Conservation (phyloP, 768 basidiomycete genomes). For the Clitopilus passeckerianus region DNA sequence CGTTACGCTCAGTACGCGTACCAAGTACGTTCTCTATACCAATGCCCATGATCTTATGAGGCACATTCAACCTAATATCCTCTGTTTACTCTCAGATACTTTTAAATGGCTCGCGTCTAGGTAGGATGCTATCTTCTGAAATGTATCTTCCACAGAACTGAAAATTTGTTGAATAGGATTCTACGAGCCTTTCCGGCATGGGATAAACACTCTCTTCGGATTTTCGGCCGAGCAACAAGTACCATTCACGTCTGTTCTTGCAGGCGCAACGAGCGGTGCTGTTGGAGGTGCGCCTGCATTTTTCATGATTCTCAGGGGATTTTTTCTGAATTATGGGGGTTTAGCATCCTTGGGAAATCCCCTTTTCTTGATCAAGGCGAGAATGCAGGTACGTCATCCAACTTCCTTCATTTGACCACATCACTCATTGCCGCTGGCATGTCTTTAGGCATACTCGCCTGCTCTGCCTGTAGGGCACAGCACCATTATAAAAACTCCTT, state of each 20-base stretch:
- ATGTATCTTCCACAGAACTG: background rate
- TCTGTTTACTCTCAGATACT: constrained; percentile 55
- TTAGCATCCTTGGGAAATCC: constrained; percentile 81
- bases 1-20: constrained; percentile 66
- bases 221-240: constrained; percentile 58
- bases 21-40: constrained; percentile 52
- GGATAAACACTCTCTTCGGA: constrained; percentile 67
- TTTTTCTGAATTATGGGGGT: constrained; percentile 2
- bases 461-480: constrained; percentile 92
- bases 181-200: constrained; percentile 85
- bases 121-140: constrained; percentile 29
- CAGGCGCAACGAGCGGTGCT: constrained; percentile 87
- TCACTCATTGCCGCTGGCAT: background rate
- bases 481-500: constrained; percentile 85
- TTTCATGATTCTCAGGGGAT: background rate
- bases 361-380: constrained; percentile 92
- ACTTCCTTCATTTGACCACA: background rate
- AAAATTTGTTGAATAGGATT: constrained; percentile 55
- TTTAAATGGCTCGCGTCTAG: constrained; percentile 87
- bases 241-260: constrained; percentile 71
- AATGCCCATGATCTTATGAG: background rate
- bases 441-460: constrained; percentile 82
- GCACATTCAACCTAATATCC: constrained; percentile 6
- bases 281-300: constrained; percentile 63
- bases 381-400: constrained; percentile 75